A percentile compares a stretch with the other conserved stretches of the same genome.
These are phyloP conservation scores for Bacterosira constricta DNA, from an alignment of 108 stramenopile species.

Conservation along the genomic window DNA sequence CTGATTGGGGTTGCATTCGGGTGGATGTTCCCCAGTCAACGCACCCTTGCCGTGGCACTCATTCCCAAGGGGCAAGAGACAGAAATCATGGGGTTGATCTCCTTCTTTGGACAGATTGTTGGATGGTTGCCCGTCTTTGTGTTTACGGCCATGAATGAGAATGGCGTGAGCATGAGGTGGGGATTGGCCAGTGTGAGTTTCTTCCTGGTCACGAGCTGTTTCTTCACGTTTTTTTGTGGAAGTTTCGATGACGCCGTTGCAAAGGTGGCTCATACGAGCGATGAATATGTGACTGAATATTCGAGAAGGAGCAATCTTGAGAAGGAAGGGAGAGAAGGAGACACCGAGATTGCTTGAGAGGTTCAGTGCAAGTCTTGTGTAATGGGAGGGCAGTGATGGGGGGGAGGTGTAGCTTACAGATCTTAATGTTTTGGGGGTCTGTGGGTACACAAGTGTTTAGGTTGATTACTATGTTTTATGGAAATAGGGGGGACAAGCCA, in stretches of 20 bases:
- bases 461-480: no score
- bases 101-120: constrained; percentile 58
- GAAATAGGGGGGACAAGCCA: no score
- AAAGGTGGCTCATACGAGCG: constrained; percentile 38
- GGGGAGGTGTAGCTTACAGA: no score
- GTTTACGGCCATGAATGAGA: constrained; percentile 75
- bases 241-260: constrained; percentile 21
- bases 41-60: constrained; percentile 35
- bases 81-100: constrained; percentile 66
- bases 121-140: constrained; percentile 77
- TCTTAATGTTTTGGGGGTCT: no score
- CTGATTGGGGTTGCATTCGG: constrained; percentile 39
- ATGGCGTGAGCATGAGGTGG: constrained; percentile 59
- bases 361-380: no score
- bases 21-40: constrained; percentile 59
- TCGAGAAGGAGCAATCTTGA: constrained; percentile 3
- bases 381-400: no score
- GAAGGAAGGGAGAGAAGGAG: constrained; percentile 3
- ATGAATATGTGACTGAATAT: constrained; percentile 31
- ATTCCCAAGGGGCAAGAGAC: constrained; percentile 57
- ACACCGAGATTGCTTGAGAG: not conserved
- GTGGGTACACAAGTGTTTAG: no score
- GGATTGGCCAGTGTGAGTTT: constrained; percentile 29
- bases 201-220: constrained; percentile 24
- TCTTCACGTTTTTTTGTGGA: constrained; percentile 42